Evolutionary conservation across 1,284 basidiomycete species (phyloP).

Genomic region (Fistulinella staudtii): DNA sequence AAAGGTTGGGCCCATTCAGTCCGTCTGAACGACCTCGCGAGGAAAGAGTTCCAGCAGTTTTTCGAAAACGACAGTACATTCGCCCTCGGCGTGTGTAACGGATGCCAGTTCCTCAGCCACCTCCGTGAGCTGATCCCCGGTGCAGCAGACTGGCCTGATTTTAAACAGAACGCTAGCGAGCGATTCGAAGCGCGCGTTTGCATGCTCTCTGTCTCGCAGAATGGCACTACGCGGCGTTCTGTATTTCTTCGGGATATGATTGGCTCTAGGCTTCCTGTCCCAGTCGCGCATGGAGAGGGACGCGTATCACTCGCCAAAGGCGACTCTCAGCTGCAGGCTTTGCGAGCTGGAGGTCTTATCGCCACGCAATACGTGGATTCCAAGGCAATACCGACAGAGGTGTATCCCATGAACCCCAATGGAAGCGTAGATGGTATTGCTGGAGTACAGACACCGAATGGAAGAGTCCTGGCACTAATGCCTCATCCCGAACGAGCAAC

Average conservation of each 20-base stretch:
- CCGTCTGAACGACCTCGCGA: slow-evolving; percentile 72
- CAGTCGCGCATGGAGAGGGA: slow-evolving; percentile 96
- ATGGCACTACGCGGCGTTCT: slow-evolving; percentile 51
- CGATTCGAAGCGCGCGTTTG: slow-evolving; percentile 89
- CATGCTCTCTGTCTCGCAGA: slow-evolving; percentile 74
- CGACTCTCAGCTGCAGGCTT: slow-evolving; percentile 36
- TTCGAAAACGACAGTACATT: slow-evolving; percentile 82
- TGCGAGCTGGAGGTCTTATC: slow-evolving; percentile 53
- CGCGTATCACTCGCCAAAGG: slow-evolving; percentile 65
- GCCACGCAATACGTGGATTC: slow-evolving; percentile 79
- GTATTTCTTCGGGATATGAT: slow-evolving; percentile 90
- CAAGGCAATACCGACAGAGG: slow-evolving; percentile 59
- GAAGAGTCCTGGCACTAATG: slow-evolving; percentile 92
- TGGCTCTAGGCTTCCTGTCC: slow-evolving; percentile 84
- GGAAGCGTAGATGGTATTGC: slow-evolving; percentile 86
- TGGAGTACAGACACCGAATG: slow-evolving; percentile 82
- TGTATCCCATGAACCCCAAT: slow-evolving; percentile 95
- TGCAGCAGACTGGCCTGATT: slow-evolving; percentile 81
- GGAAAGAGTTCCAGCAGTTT: slow-evolving; percentile 77
- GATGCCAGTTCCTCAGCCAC: slow-evolving; percentile 94
- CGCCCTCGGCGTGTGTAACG: slow-evolving; percentile 95
- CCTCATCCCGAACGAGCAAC: slow-evolving; percentile 89
- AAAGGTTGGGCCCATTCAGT: slow-evolving; percentile 98
- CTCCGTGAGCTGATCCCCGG: slow-evolving; percentile 88
- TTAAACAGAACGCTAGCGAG: slow-evolving; percentile 87